Percentiles rank a stretch among this genome's conserved stretches.
phyloP scores from a whole-genome alignment of 2,329 filamentous ascomycete species.

The Aureobasidium sp. region DNA sequence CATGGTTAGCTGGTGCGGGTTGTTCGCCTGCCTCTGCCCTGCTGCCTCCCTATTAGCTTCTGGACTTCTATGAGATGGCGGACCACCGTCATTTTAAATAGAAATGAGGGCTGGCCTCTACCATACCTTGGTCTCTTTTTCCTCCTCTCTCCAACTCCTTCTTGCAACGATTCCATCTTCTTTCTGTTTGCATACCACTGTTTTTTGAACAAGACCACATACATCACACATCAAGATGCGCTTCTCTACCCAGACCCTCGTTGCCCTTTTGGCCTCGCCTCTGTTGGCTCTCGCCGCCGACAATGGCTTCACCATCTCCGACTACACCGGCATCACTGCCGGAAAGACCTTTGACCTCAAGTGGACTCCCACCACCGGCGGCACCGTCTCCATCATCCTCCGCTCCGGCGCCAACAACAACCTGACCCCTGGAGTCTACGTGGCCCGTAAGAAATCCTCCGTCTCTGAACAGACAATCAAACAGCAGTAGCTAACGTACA shows the following conservation, averaged over 20 bases:
- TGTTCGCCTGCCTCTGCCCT: constrained; percentile 5
- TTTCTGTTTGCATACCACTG: background rate
- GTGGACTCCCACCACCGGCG: constrained; percentile 45
- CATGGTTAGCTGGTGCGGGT: constrained; percentile 7
- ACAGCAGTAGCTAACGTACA: constrained; percentile 9
- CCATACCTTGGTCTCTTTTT: background rate
- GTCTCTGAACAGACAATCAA: background rate
- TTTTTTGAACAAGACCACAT: background rate
- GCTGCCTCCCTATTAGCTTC: constrained; percentile 9
- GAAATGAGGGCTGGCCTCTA: background rate
- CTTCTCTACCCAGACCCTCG: constrained; percentile 35
- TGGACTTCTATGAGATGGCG: background rate
- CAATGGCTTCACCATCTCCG: constrained; percentile 38
- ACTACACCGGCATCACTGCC: constrained; percentile 38
- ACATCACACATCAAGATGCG: constrained; percentile 35
- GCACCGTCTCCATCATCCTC: constrained; percentile 46
- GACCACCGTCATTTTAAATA: constrained; percentile 9
- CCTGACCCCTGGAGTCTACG: constrained; percentile 32
- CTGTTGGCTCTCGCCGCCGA: constrained; percentile 32
- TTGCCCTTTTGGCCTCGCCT: constrained; percentile 40
- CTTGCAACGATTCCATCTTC: background rate
- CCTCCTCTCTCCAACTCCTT: background rate
- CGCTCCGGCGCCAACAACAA: constrained; percentile 35
- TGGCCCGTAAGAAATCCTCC: constrained; percentile 25
- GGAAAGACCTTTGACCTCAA: constrained; percentile 40